Evolutionary conservation across 169 alveolate genomes (phyloP).

Genomic region (Plasmodium chabaudi): DNA sequence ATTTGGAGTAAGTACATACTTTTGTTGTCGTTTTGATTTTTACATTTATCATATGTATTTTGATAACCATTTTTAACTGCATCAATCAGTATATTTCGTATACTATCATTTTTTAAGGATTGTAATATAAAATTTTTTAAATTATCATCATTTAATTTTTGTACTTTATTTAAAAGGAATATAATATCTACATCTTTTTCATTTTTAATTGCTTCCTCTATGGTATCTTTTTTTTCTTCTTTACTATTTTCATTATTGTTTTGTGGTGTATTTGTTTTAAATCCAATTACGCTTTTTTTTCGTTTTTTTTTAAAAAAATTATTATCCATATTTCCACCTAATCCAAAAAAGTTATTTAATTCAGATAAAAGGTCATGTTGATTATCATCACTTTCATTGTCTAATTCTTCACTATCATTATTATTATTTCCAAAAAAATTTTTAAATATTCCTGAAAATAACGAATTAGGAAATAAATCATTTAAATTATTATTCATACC

Average conservation of each 20-base stretch:
- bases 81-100: slow-evolving; percentile 55
- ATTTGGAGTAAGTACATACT: slow-evolving; percentile 70
- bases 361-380: slow-evolving; percentile 63
- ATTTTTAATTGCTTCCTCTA: slow-evolving; percentile 54
- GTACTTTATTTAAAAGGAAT: slow-evolving; percentile 49
- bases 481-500: slow-evolving; percentile 11
- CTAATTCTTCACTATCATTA: not conserved
- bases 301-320: slow-evolving; percentile 32
- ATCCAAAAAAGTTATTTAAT: slow-evolving; percentile 65
- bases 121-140: slow-evolving; percentile 72
- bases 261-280: slow-evolving; percentile 52
- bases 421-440: slow-evolving; percentile 46
- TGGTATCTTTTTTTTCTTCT: not conserved
- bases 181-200: slow-evolving; percentile 72
- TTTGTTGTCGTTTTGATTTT: slow-evolving; percentile 57
- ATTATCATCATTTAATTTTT: slow-evolving; percentile 59
- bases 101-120: slow-evolving; percentile 58
- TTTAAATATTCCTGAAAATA: slow-evolving; percentile 62
- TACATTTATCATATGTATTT: slow-evolving; percentile 48
- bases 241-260: not conserved
- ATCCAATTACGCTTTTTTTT: slow-evolving; percentile 70
- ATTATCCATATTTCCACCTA: slow-evolving; percentile 51
- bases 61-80: slow-evolving; percentile 73
- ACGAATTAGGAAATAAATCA: slow-evolving; percentile 65
- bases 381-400: not conserved